Conservation (phyloP, 352 stramenopile species). For the Globisporangium lucens region DNA sequence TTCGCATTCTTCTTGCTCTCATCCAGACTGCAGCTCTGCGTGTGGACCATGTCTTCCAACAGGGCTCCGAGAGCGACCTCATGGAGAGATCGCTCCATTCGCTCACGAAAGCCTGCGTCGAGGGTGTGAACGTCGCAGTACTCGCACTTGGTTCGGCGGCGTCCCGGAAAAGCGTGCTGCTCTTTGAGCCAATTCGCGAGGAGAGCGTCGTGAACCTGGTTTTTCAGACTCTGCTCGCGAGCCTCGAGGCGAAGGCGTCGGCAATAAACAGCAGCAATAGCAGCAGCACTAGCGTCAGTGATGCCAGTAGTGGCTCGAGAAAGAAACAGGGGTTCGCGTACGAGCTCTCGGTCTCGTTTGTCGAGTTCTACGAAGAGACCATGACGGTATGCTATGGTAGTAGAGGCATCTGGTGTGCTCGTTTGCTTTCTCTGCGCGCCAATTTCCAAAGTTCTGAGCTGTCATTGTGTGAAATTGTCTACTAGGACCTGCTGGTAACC, state of each 20-base stretch:
- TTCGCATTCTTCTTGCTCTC: too few relatives aligned
- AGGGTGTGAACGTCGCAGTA: constrained; percentile 52
- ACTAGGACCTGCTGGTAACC: background rate
- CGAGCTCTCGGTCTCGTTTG: constrained; percentile 40
- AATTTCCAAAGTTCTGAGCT: background rate
- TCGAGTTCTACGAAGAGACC: constrained; percentile 54
- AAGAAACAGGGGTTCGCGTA: constrained; percentile 25
- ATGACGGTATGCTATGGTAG: constrained; percentile 26
- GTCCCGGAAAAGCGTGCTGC: constrained; percentile 30
- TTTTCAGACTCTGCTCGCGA: constrained; percentile 32
- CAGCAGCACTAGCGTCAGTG: too few relatives aligned
- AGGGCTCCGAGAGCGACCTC: constrained; percentile 35
- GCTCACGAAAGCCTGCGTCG: constrained; percentile 36
- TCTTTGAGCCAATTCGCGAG: constrained; percentile 33
- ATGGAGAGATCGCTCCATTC: constrained; percentile 42
- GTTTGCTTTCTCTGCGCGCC: too few relatives aligned
- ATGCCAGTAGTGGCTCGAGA: background rate
- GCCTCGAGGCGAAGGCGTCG: constrained; percentile 27
- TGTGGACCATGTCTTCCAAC: constrained; percentile 43
- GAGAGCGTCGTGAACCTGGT: constrained; percentile 29
- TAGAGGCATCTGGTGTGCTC: too few relatives aligned
- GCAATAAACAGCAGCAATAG: constrained; percentile 2
- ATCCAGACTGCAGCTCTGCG: constrained; percentile 24
- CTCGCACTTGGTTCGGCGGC: constrained; percentile 40
- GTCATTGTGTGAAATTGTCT: background rate